Percentiles rank a stretch among this genome's conserved stretches.
phyloP scores from a whole-genome alignment of 768 basidiomycete genomes.

The Termitomyces eurrhizus region DNA sequence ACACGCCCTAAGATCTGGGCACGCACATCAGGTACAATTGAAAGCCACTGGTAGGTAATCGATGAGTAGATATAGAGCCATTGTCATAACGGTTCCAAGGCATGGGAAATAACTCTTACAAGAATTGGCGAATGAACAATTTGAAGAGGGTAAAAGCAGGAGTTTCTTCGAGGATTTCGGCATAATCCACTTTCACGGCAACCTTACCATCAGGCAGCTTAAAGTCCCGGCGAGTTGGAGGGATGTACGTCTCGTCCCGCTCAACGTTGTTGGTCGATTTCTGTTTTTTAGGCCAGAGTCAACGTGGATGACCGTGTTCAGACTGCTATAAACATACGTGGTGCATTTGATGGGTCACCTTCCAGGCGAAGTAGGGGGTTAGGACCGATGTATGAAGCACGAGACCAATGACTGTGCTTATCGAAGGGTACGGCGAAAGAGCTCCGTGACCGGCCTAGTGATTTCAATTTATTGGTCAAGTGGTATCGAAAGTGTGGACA shows the following conservation, averaged over 20 bases:
- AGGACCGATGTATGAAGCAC: conserved; percentile 42
- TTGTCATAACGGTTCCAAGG: not conserved
- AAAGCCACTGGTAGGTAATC: conserved; percentile 30
- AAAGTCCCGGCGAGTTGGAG: conserved; percentile 38
- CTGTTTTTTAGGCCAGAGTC: conserved; percentile 16
- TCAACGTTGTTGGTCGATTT: conserved; percentile 53
- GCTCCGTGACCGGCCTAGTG: conserved; percentile 47
- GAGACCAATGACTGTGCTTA: conserved; percentile 39
- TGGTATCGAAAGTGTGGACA: not conserved
- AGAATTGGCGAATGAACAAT: conserved; percentile 44
- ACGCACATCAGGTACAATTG: conserved; percentile 42
- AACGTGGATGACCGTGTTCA: not conserved
- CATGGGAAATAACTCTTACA: conserved; percentile 28
- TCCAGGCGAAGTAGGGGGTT: conserved; percentile 65
- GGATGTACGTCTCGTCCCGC: conserved; percentile 71
- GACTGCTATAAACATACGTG: conserved; percentile 42
- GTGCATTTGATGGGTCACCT: conserved; percentile 57
- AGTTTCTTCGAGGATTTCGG: conserved; percentile 46
- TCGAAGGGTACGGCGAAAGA: conserved; percentile 32
- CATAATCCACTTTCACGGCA: conserved; percentile 40
- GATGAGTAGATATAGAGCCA: conserved; percentile 1
- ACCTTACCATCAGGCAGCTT: conserved; percentile 39
- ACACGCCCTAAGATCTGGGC: not conserved
- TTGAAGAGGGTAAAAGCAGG: conserved; percentile 48
- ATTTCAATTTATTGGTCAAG: not conserved